Evolutionary conservation across 805 yeast species (phyloP), one percentile per base, ranked within the genome.

Genomic region (Suhomyces canberraensis): DNA sequence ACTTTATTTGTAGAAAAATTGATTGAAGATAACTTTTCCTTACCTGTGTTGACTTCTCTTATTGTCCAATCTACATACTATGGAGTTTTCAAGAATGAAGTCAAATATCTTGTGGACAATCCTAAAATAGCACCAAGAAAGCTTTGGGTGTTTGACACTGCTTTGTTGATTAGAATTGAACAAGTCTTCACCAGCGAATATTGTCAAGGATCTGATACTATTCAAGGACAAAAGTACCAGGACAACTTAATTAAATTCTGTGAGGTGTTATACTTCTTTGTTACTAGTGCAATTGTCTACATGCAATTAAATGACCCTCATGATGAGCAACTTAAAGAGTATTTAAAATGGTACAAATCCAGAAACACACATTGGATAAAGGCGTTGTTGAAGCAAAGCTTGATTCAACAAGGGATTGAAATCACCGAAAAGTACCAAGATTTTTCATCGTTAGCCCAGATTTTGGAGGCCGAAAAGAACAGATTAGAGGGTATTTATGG

Each of bases 381-480:
- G 16, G 65, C 73, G 3, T 58, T 87, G 39, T 69, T 81, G 9
- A 52, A 66, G n/a, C 55, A 75, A 37, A 71, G 73, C 6, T 63
- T 75, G 32, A 67, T 71, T 25, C 62, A 66, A 6, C 78, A 76
- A 17, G 84, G 90, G 0, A 54, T 84, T 16, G 60, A 61, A 6
- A 68, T 88, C 19, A 76, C 88, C 0, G 95, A 85, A 44, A 64
- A 69, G 17, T 84, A 80, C 56, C 56, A 64, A 13, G 95, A 89
- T 52, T 71, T 81, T 48, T 64, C 75, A 22, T 78, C 90, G 1
- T 58, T 89, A 18, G 82, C 81, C 0, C 76, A 69, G 35, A 66
- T 67, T 8, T 52, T 66, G 20, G 72, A 68, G 26, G 44, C 54
- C n/a, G 62, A 66, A 42, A 45, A 60, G 22, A 53, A 48, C 9